These are phyloP conservation scores for Avena eriantha DNA, from an alignment of 176 grass and related monocot genomes.

Conservation along the genomic window DNA sequence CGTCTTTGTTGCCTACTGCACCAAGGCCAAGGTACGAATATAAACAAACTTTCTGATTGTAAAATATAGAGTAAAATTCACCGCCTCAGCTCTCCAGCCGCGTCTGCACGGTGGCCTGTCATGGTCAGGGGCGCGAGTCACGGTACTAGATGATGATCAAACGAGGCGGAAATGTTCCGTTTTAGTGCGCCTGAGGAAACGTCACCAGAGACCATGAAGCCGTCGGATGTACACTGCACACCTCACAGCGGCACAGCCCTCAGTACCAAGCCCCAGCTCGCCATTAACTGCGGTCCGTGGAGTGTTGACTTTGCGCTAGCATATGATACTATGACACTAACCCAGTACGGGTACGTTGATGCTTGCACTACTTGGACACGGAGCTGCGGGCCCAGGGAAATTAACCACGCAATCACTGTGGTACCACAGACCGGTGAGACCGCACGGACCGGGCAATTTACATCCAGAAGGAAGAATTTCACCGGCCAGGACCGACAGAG, in stretches of 20 bases:
- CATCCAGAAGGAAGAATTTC: background rate
- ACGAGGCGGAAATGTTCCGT: background rate
- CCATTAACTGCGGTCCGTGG: background rate
- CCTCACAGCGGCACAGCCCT: background rate
- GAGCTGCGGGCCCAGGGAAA: background rate
- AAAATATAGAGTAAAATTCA: too few species aligned
- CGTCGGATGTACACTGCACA: background rate
- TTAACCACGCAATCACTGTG: background rate
- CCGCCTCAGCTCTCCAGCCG: too few species aligned
- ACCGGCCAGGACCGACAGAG: background rate
- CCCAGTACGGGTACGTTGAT: background rate
- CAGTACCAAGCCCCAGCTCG: too few species aligned
- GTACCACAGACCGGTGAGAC: background rate
- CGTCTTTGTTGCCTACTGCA: too few species aligned
- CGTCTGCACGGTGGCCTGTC: too few species aligned
- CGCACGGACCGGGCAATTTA: conserved; percentile 15
- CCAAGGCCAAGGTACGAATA: too few species aligned
- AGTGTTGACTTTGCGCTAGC: conserved; percentile 32
- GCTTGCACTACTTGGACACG: background rate
- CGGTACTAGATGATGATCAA: too few species aligned
- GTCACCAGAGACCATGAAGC: background rate
- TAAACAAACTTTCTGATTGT: too few species aligned
- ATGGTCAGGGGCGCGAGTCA: background rate
- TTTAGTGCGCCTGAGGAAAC: background rate
- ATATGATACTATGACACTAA: background rate